These are phyloP conservation scores for Acacia crassicarpa DNA, from an alignment of 306 rosid genomes.

Conservation along the genomic window DNA sequence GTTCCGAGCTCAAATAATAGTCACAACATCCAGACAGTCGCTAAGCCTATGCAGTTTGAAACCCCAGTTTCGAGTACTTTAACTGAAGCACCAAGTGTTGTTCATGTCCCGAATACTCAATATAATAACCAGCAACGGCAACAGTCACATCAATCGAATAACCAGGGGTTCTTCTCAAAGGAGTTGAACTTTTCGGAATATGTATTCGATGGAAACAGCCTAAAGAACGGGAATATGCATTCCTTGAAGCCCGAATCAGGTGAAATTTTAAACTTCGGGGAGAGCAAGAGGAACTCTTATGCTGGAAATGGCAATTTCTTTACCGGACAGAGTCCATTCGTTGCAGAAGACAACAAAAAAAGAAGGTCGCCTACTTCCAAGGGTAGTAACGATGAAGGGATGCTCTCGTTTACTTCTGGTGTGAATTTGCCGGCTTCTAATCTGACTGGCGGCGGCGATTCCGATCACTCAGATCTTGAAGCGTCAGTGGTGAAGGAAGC, in stretches of 20 bases:
- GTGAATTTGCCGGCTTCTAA: slow-evolving; percentile 56
- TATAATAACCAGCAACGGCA: slow-evolving; percentile 23
- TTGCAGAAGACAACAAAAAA: slow-evolving; percentile 59
- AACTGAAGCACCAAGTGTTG: slow-evolving; percentile 59
- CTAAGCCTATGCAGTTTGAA: slow-evolving; percentile 54
- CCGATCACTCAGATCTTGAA: slow-evolving; percentile 92
- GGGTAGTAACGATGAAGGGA: slow-evolving; percentile 81
- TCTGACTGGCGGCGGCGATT: slow-evolving; percentile 38
- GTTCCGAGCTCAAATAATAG: slow-evolving; percentile 26
- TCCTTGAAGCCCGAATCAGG: slow-evolving; percentile 81
- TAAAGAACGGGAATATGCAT: slow-evolving; percentile 46
- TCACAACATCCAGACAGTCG: slow-evolving; percentile 20
- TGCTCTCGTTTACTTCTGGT: slow-evolving; percentile 87
- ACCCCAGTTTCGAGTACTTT: slow-evolving; percentile 61
- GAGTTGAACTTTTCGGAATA: slow-evolving; percentile 75
- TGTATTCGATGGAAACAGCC: slow-evolving; percentile 44
- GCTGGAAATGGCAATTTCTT: slow-evolving; percentile 43
- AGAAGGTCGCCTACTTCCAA: slow-evolving; percentile 71
- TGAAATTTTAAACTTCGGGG: slow-evolving; percentile 80
- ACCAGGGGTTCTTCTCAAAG: slow-evolving; percentile 55
- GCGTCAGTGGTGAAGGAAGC: slow-evolving; percentile 82
- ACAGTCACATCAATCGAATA: slow-evolving; percentile 39
- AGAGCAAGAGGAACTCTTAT: slow-evolving; percentile 57
- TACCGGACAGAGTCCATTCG: slow-evolving; percentile 53
- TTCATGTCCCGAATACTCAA: slow-evolving; percentile 40